Percentiles rank a stretch among this genome's conserved stretches.
These are phyloP conservation scores for Staphylotrichum longicolle DNA, from an alignment of 495 filamentous ascomycete species.

Conservation along the genomic window DNA sequence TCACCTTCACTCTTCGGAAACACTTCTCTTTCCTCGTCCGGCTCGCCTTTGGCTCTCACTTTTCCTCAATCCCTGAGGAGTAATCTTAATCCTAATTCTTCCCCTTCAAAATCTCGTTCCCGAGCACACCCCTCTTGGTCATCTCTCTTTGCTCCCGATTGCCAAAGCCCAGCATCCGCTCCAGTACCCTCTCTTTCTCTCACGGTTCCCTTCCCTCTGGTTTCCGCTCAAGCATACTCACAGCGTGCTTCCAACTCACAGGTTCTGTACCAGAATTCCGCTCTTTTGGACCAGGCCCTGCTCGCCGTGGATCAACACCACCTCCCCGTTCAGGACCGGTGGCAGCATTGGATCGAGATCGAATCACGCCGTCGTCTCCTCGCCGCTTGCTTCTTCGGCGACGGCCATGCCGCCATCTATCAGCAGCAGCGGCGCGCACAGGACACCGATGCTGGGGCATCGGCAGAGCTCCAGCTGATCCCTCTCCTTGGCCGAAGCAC, in stretches of 20 bases:
- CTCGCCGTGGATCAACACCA: constrained; percentile 31
- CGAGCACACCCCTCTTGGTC: constrained; percentile 30
- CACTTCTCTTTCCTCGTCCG: constrained; percentile 14
- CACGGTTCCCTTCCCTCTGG: constrained; percentile 24
- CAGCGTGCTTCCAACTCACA: constrained; percentile 42
- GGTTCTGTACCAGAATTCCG: constrained; percentile 36
- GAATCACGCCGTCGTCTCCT: constrained; percentile 52
- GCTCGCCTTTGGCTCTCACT: not conserved
- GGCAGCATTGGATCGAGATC: constrained; percentile 48
- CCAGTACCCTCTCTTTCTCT: constrained; percentile 23
- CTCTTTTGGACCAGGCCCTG: constrained; percentile 28
- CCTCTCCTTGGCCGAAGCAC: constrained; percentile 39
- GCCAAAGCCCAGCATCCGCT: constrained; percentile 21
- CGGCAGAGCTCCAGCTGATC: constrained; percentile 30
- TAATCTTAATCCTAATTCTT: constrained; percentile 25
- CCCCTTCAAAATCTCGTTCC: constrained; percentile 13
- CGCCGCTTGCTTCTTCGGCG: constrained; percentile 49
- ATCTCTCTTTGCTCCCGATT: constrained; percentile 30
- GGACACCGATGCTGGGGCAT: constrained; percentile 31
- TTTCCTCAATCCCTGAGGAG: constrained; percentile 3
- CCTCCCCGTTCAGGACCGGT: constrained; percentile 36
- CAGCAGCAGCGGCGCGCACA: constrained; percentile 46
- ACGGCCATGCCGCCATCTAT: constrained; percentile 50
- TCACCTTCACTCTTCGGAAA: constrained; percentile 22
- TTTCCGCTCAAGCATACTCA: constrained; percentile 44